Base-by-base conservation (phyloP, 768 basidiomycete genomes). In the Serendipita vermifera region DNA sequence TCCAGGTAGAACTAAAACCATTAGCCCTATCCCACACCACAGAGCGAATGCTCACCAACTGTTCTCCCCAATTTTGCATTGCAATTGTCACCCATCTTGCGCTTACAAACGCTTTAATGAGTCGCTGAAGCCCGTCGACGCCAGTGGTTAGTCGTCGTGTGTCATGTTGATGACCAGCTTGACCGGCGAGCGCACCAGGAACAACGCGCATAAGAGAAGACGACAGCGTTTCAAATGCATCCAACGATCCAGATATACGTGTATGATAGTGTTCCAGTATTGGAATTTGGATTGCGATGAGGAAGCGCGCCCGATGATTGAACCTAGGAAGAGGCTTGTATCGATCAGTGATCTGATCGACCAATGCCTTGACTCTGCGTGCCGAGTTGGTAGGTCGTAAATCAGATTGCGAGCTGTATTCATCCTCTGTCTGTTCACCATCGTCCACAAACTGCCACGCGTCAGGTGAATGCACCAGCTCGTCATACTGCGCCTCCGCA, bases 311-410 rank as follows among this genome's bases (percentile, higher is more conserved):
- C 33, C 85, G 83, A 57, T 96, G 86, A 7, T 72, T 64, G 57
- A 85, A 77, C 54, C 76, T 77, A 0, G 94, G 93, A 3, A 99
- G 75, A 0, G 88, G 86, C 6, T 83, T 81, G 67, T 97, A 99
- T 7, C 93, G 92, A 66, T 94, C 92, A 91, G 61, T 92, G 55
- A 98, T 81, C 70, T 96, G 93, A 62, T 96, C 89, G 9, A 96
- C 74, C 17, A 98, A 73, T 24, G 85, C 80, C 64, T 86, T 87
- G 58, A 97, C 72, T 62, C 85, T 76, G 27, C 92, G 74, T 1
- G 93, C 82, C 7, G 91, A 94, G 60, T 80, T 79, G 0, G 93
- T 97, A 3, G 90, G 77, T 62, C 77, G 79, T 35, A 82, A 65
- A 53, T 77, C 77, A 5, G 65, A 59, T 24, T 62, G 63, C 5